Evolutionary conservation across 192 early-diverging fungal genomes (phyloP).

Genomic region (Entomortierella beljakovae): DNA sequence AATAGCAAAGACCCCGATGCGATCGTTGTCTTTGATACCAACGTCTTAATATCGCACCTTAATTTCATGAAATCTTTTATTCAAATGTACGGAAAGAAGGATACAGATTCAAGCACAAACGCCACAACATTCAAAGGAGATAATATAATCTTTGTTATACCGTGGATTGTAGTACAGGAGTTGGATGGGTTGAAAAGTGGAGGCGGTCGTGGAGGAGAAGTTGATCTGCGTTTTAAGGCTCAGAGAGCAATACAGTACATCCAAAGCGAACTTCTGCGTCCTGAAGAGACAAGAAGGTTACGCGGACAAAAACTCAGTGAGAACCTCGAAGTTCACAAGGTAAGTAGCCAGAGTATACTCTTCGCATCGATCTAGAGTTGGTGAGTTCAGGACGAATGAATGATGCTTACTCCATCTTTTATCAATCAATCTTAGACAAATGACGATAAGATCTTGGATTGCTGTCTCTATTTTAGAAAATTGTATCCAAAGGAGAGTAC

Average conservation of each 20-base stretch:
- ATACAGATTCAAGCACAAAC: not conserved
- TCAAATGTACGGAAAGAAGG: slow-evolving; percentile 1
- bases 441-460: slow-evolving; percentile 70
- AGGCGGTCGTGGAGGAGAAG: slow-evolving; percentile 13
- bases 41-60: slow-evolving; percentile 65
- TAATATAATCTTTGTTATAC: slow-evolving; percentile 58
- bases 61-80: slow-evolving; percentile 58
- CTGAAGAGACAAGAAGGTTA: slow-evolving; percentile 29
- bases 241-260: slow-evolving; percentile 63
- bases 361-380: not conserved
- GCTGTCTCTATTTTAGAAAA: slow-evolving; percentile 60
- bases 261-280: slow-evolving; percentile 50
- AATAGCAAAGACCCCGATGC: slow-evolving; percentile 25
- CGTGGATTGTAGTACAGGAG: slow-evolving; percentile 70
- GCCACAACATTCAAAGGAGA: no score
- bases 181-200: slow-evolving; percentile 64
- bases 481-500: slow-evolving; percentile 37
- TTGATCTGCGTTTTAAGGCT: slow-evolving; percentile 51
- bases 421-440: slow-evolving; percentile 34
- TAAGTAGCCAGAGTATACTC: not conserved
- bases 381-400: not conserved
- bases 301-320: slow-evolving; percentile 66
- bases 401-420: not conserved
- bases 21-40: slow-evolving; percentile 65
- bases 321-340: slow-evolving; percentile 39